Base-by-base conservation (phyloP, 192 early-diverging fungal species). In the Backusella mclennaniae region DNA sequence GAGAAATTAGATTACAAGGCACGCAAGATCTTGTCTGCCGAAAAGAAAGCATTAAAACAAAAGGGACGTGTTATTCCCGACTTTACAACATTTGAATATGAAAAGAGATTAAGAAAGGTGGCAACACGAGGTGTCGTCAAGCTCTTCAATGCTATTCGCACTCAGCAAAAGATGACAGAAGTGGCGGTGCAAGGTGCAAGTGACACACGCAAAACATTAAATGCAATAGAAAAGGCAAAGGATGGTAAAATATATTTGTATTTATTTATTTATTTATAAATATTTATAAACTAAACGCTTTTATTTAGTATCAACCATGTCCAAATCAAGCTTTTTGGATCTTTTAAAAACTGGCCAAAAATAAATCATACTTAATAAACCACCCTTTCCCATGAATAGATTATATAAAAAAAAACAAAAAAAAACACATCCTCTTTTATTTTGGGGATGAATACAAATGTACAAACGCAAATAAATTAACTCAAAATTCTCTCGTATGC, bases 41-140 rank as follows among this genome's bases (percentile, higher is more conserved):
- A 98, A 69, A 93, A 90, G 79, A 93, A 91, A 69, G 68, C 82
- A 68, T 73, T 91, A 66, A 82, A 83, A 11, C 86, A 88, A 69
- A 87, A 90, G 77, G 95, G 94, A 71, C 85, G 92, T 42, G 85
- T 96, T 8, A 87, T 92, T 53, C 94, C 91, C 1, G 90, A 92
- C n/a, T 87, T 90, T 73, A 86, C 91, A 35, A 90, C 88, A 42
- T 89, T 92, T 80, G 95, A 96, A 56, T 92, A 95, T 75, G 97
- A 98, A 81, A 94, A 95, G 80, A 90, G 87, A 83, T 79, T 98
- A 77, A 84, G 94, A 72, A 97, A 97, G 87, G 89, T 96, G 6
- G 94, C 96, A 4, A 98, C 97, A 8, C 85, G 89, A 71, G 97
- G 97, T 80, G 96, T 98, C 33, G 95, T 98, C 69, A 91, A 95